Percentiles rank a stretch among this genome's conserved stretches.
phyloP scores from a whole-genome alignment of 495 filamentous ascomycete genomes.

The Penicillium odoratum region DNA sequence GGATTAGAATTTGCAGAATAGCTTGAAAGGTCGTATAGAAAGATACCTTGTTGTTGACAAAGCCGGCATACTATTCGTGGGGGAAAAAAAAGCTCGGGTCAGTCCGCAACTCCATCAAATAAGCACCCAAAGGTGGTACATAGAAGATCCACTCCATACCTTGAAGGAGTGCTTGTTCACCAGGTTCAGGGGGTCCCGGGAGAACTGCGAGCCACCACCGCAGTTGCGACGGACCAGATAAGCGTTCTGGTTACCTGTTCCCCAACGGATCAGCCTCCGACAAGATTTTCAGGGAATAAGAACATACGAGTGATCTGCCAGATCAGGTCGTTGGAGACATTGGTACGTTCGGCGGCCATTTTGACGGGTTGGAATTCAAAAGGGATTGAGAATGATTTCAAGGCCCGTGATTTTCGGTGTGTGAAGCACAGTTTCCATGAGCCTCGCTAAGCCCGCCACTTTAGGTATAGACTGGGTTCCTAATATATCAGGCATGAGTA shows the following conservation, averaged over 20 bases:
- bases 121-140: neutral
- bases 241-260: constrained; percentile 72
- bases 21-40: neutral
- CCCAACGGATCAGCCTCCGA: constrained; percentile 10
- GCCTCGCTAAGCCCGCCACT: constrained; percentile 46
- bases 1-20: constrained; percentile 5
- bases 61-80: constrained; percentile 70
- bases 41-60: constrained; percentile 87
- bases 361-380: constrained; percentile 31
- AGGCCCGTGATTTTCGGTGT: constrained; percentile 14
- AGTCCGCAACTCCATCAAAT: neutral
- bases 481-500: neutral
- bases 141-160: constrained; percentile 47
- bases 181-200: constrained; percentile 88
- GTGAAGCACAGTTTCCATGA: constrained; percentile 19
- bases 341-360: constrained; percentile 50
- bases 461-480: constrained; percentile 35
- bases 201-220: constrained; percentile 79
- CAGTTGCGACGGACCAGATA: constrained; percentile 86
- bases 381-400: constrained; percentile 29
- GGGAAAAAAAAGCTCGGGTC: neutral
- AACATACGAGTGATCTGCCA: constrained; percentile 88
- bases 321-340: constrained; percentile 83
- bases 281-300: neutral
- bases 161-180: constrained; percentile 88